Evolutionary conservation across 139 green algal genomes (phyloP).

Genomic region (Edaphochlamys debaryana): DNA sequence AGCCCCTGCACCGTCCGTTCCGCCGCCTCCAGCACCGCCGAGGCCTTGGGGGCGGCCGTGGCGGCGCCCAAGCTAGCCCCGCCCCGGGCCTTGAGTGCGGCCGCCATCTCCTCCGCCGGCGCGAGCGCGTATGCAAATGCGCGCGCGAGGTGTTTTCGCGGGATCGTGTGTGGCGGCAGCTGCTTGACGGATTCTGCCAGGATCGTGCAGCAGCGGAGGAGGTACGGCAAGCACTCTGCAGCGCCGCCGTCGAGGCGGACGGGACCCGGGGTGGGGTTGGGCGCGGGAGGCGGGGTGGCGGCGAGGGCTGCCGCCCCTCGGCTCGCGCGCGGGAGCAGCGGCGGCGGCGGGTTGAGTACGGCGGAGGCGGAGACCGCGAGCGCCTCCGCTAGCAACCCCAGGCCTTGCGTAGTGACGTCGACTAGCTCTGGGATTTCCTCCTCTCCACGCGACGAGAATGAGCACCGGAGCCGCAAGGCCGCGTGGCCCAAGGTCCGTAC

Average conservation of each 20-base stretch:
- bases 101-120: not conserved
- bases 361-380: not conserved
- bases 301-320: too few relatives aligned
- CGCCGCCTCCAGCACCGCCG: not conserved
- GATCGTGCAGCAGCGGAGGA: not conserved
- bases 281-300: too few relatives aligned
- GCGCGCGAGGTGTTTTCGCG: constrained; percentile 17
- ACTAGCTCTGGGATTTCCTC: not conserved
- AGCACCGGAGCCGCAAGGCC: too few relatives aligned
- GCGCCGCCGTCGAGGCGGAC: too few relatives aligned
- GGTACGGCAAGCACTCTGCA: too few relatives aligned
- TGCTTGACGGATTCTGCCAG: not conserved
- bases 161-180: not conserved
- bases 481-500: too few relatives aligned
- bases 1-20: not conserved
- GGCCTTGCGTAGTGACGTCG: constrained; percentile 17
- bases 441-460: too few relatives aligned
- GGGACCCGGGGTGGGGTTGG: too few relatives aligned
- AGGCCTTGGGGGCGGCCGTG: not conserved
- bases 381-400: constrained; percentile 5
- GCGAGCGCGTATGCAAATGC: constrained; percentile 15
- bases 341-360: not conserved
- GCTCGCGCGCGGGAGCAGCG: too few relatives aligned
- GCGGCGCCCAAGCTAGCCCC: too few relatives aligned
- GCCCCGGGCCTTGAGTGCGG: not conserved